Base-by-base conservation (phyloP, 352 stramenopile species). In the Phytophthora tubulina region DNA sequence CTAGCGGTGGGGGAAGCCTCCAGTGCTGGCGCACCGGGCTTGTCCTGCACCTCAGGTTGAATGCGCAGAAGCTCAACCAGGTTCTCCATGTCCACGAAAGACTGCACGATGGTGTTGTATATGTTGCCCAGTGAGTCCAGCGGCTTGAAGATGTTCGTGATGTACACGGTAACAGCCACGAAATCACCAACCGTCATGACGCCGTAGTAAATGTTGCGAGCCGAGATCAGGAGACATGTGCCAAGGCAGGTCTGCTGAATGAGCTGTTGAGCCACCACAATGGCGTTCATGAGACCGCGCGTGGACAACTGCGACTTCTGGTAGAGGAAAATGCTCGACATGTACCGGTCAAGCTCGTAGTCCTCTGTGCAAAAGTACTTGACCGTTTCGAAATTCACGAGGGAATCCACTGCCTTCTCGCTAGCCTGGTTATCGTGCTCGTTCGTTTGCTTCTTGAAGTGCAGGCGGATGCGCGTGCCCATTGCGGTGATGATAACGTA, bases 301-400 rank as follows among this genome's bases (percentile, higher is more conserved):
- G 97, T 98, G 53, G 93, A 90, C 7, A 98, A 81, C 73, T 86
- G 92, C 42, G 93, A 93, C 36, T 76, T 80, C 79, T 99, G 97
- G 79, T 96, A 99, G 3, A 88, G 77, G 39, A 67, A 81, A 44
- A 99, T 96, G 59, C 67, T 90, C 35, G 63, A 62, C 82, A 93
- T 90, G 70, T 94, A 93, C 21, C 82, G 76, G 36, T 84, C 59
- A 8, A 91, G 81, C 66, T 99, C 96, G 64, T 98, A 98, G 32
- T 94, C 81, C 76, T 99, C 97, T 2, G 90, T 96, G 38, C 93
- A 98, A 64, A 99, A 99, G 67, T 98, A 98, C 75, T 99, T 99
- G 63, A 99, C 96, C 0, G 95, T 98, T 77, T 99, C 97, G 70
- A 98, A 99, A 67, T 99, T 99, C 14, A 98, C 89, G n/a, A 99